These are phyloP conservation scores for Cryptosporidium sp. DNA, from an alignment of 169 alveolate genomes.

Conservation along the genomic window DNA sequence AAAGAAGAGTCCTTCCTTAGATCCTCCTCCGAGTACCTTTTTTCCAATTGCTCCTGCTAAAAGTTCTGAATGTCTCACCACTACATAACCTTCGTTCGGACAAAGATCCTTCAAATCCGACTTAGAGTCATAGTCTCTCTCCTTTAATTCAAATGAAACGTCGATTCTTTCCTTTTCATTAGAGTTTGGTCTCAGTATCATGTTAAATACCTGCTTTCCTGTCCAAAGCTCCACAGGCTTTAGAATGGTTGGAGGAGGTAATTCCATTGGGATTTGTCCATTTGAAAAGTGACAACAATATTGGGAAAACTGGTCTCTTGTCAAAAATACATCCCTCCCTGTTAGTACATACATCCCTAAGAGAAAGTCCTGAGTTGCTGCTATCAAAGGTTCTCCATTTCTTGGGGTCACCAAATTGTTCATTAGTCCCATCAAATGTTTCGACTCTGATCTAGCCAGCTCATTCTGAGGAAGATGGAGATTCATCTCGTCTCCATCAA, in stretches of 20 bases:
- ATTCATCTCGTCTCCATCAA: slow-evolving; percentile 99
- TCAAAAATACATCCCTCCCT: slow-evolving; percentile 93
- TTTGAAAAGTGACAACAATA: slow-evolving; percentile 93
- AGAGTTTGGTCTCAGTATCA: slow-evolving; percentile 92
- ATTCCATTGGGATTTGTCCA: slow-evolving; percentile 86
- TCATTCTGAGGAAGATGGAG: slow-evolving; percentile 98
- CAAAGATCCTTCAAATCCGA: slow-evolving; percentile 83
- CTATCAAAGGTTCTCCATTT: slow-evolving; percentile 97
- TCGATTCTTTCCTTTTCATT: slow-evolving; percentile 83
- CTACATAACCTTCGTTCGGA: slow-evolving; percentile 95
- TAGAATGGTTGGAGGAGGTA: slow-evolving; percentile 94
- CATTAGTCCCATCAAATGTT: slow-evolving; percentile 93
- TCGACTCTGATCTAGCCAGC: slow-evolving; percentile 95
- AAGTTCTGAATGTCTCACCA: slow-evolving; percentile 94
- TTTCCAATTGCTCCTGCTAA: slow-evolving; percentile 96
- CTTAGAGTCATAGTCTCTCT: slow-evolving; percentile 87
- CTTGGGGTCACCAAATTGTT: slow-evolving; percentile 96
- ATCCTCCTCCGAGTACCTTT: slow-evolving; percentile 85
- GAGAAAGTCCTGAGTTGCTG: slow-evolving; percentile 93
- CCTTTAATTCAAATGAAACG: slow-evolving; percentile 90
- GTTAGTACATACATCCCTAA: slow-evolving; percentile 92
- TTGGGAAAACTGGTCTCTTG: slow-evolving; percentile 91
- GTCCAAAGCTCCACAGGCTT: slow-evolving; percentile 98
- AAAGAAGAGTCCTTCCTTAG: slow-evolving; percentile 93
- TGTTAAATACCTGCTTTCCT: slow-evolving; percentile 95